Evolutionary conservation across 2,329 filamentous ascomycete species (phyloP).

Genomic region (Diaporthe helianthi): DNA sequence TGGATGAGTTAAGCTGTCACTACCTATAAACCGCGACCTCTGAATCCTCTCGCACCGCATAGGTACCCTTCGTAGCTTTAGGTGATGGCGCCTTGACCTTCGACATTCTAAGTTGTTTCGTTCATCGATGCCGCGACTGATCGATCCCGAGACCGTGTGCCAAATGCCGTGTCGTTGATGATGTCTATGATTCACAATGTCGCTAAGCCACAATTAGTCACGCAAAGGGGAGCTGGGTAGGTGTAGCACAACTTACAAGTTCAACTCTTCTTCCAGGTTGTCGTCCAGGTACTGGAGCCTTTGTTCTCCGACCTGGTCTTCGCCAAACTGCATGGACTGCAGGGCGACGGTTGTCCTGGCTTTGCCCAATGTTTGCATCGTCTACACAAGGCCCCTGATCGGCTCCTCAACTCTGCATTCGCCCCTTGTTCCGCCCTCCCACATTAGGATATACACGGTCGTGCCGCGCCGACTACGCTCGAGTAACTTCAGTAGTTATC

Average conservation of each 20-base stretch:
- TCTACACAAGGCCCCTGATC: neutral
- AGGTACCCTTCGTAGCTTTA: too few species aligned
- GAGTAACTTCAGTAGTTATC: neutral
- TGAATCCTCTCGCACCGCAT: too few species aligned
- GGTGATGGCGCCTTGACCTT: neutral
- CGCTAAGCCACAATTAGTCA: neutral
- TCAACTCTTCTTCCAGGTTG: neutral
- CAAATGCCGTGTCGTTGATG: neutral
- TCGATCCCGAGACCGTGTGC: neutral
- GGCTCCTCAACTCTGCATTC: neutral
- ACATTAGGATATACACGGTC: neutral
- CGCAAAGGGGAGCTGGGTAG: too few species aligned
- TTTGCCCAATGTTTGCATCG: neutral
- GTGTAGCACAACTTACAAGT: neutral
- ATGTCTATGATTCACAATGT: constrained; percentile 2
- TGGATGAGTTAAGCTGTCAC: too few species aligned
- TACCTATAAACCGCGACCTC: too few species aligned
- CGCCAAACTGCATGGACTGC: neutral
- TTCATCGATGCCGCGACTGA: neutral
- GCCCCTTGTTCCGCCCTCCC: neutral
- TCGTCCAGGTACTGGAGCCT: neutral
- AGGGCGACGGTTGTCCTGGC: neutral
- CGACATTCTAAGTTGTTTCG: neutral
- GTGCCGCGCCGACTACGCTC: neutral
- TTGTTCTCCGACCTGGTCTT: neutral